These are phyloP conservation scores for Neurospora sp. DNA, from an alignment of 495 filamentous ascomycete species.

Conservation along the genomic window DNA sequence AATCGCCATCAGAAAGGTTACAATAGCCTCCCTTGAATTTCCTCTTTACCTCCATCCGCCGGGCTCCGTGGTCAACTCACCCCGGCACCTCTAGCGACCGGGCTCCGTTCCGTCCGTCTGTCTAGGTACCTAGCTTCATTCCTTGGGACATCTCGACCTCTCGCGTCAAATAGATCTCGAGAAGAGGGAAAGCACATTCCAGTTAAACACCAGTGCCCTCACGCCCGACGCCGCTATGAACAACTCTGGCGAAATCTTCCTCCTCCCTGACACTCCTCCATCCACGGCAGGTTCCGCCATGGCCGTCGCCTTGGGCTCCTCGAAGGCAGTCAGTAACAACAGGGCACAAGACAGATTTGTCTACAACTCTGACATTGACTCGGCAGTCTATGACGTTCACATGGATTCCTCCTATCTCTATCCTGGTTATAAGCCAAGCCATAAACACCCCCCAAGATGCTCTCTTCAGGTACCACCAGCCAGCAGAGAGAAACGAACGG, in stretches of 20 bases:
- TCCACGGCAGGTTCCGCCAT: neutral
- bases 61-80: neutral
- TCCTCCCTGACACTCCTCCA: neutral
- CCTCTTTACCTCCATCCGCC: neutral
- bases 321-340: neutral
- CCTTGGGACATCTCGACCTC: neutral
- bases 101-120: neutral
- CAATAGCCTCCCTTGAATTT: neutral
- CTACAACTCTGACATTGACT: neutral
- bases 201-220: neutral
- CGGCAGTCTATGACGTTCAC: neutral
- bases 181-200: neutral
- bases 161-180: neutral
- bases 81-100: neutral
- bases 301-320: neutral
- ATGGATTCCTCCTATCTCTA: neutral
- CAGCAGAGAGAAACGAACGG: neutral
- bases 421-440: neutral
- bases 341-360: neutral
- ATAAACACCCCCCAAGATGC: neutral
- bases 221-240: neutral
- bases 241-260: neutral
- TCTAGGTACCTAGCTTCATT: neutral
- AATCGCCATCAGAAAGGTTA: neutral
- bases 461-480: neutral